phyloP scores from a whole-genome alignment of 495 filamentous ascomycete species.

The Talaromyces stipitatus region DNA sequence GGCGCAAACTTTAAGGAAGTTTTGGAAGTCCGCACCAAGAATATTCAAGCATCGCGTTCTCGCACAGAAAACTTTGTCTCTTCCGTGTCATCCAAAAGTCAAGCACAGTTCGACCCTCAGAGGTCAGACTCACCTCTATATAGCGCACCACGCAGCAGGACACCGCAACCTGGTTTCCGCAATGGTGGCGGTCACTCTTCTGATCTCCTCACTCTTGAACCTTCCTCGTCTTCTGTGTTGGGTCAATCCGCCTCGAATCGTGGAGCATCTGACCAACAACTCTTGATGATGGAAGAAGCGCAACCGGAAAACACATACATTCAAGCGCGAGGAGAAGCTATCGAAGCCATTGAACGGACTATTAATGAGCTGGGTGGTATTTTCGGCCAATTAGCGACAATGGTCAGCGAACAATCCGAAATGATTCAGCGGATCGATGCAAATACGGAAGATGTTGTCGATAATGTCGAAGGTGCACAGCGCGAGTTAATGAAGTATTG shows the following conservation, averaged over 20 bases:
- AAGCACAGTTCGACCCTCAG: constrained; percentile 48
- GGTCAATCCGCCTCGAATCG: constrained; percentile 27
- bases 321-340: constrained; percentile 87
- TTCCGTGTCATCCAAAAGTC: constrained; percentile 74
- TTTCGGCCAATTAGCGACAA: constrained; percentile 91
- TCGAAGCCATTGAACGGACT: constrained; percentile 92
- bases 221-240: constrained; percentile 49
- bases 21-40: constrained; percentile 92
- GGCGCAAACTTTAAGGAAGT: constrained; percentile 95
- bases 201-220: constrained; percentile 82
- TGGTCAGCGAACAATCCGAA: constrained; percentile 95
- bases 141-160: constrained; percentile 63
- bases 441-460: constrained; percentile 92
- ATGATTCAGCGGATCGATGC: constrained; percentile 91
- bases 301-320: constrained; percentile 82
- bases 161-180: constrained; percentile 49
- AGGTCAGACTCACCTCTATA: constrained; percentile 77
- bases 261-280: constrained; percentile 72
- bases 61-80: constrained; percentile 95
- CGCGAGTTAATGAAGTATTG: constrained; percentile 93
- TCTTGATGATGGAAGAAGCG: constrained; percentile 92
- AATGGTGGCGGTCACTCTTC: constrained; percentile 39
- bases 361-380: constrained; percentile 92
- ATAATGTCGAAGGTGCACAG: constrained; percentile 94
- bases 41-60: constrained; percentile 88